Base-by-base conservation (phyloP, 805 yeast species). In the Candida maesae region DNA sequence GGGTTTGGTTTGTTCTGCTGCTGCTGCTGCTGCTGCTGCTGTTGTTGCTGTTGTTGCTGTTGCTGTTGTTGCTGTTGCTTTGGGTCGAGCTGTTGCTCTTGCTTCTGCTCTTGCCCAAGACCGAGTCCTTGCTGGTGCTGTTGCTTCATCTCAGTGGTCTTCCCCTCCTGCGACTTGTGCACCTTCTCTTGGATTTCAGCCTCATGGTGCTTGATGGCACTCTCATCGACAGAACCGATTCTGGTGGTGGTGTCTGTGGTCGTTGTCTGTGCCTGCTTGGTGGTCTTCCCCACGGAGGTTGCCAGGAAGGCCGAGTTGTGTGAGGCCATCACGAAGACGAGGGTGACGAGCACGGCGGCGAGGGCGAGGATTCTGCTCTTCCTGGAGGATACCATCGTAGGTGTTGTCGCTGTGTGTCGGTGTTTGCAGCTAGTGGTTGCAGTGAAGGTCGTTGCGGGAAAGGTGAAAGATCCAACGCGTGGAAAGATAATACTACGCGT, bases 281-380 rank as follows among this genome's bases (percentile, higher is more conserved):
- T 20, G 9, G 26, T n/a, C n/a, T 21, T 21, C 21, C n/a, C 17
- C 16, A 35, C 24, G 17, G 38, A 16, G 17, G 35, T 14, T n/a
- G 17, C 27, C 44, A 13, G 13, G 23, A 29, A 23, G 26, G 31
- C 28, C 18, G 47, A 31, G 28, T 38, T 50, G 46, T 60, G 62
- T 5, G 64, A 44, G 24, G 62, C 57, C 14, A 69, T 51, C 20
- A 69, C 48, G 36, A 71, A 58, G 8, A 72, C 49, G 6, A 68
- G 41, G 3, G 68, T 53, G 16, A 72, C 49, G 6, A 66, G 54
- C 28, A 67, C 51, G 4, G 74, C 68, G 14, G 75, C 67, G 16
- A 71, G 54, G 8, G 65, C 66, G n/a, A 70, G 48, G 20, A 67
- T 55, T 45, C 74, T 58, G 26, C 62, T 65, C 50, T 66, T 69